phyloP scores from a whole-genome alignment of 129 eudicot genomes.

The sunflower (Helianthus annuus) region HanXRQr2.0-SUNRISE NC_035433.2:123855813-123856312 shows the following conservation, averaged over 20 bases:
- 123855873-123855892: slow-evolving; percentile 45
- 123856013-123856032: not conserved
- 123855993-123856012: slow-evolving; percentile 37
- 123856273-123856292: no score
- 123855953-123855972: slow-evolving; percentile 45
- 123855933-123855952: slow-evolving; percentile 46
- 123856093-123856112: slow-evolving; percentile 66
- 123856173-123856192: slow-evolving; percentile 2
- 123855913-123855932: slow-evolving; percentile 47
- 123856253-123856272: no score
- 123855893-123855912: slow-evolving; percentile 50
- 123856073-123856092: slow-evolving; percentile 10
- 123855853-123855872: slow-evolving; percentile 42
- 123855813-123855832: not conserved
- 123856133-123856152: slow-evolving; percentile 46
- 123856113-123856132: slow-evolving; percentile 54
- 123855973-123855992: slow-evolving; percentile 43
- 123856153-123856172: slow-evolving; percentile 47
- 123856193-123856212: not conserved
- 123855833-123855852: slow-evolving; percentile 36
- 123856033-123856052: not conserved
- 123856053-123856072: not conserved
- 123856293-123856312: no score
- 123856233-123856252: no score
- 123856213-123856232: not conserved